Conservation (phyloP, 331 rosid species). For the Quercus lobata region DNA sequence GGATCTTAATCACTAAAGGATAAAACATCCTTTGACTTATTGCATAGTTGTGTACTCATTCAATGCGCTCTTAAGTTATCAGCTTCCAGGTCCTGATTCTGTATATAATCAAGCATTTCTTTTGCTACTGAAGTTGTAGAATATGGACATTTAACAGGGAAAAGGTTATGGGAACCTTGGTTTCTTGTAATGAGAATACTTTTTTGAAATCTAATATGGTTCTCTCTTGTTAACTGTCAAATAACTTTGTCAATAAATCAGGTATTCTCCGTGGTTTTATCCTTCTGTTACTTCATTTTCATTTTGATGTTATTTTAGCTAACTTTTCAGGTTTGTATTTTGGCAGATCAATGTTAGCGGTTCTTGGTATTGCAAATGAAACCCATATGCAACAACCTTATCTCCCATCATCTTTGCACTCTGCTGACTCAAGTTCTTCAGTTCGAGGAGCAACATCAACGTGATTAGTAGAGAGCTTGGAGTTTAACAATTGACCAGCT, state of each 20-base stretch:
- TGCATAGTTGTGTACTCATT: too few relatives aligned
- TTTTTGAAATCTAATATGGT: too few relatives aligned
- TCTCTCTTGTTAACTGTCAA: too few relatives aligned
- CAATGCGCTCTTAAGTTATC: too few relatives aligned
- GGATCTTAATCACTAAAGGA: too few relatives aligned
- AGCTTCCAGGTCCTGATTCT: too few relatives aligned
- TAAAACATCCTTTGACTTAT: too few relatives aligned
- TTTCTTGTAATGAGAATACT: too few relatives aligned
- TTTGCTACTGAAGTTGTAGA: too few relatives aligned
- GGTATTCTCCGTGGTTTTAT: neutral
- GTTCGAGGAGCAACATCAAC: slow-evolving; percentile 63
- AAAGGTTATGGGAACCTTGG: too few relatives aligned
- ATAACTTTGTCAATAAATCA: neutral
- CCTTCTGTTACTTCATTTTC: neutral
- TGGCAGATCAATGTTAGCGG: slow-evolving; percentile 63
- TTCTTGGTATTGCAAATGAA: slow-evolving; percentile 73
- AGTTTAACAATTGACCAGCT: slow-evolving; percentile 9
- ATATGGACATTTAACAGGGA: too few relatives aligned
- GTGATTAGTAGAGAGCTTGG: slow-evolving; percentile 25
- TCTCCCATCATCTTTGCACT: slow-evolving; percentile 35
- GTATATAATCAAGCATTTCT: too few relatives aligned
- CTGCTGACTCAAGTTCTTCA: slow-evolving; percentile 59
- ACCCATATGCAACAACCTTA: slow-evolving; percentile 43
- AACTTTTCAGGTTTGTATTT: slow-evolving; percentile 11
- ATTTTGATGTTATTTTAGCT: neutral